Evolutionary conservation across 1,284 basidiomycete genomes (phyloP).

Genomic region (Naganishia cerealis): DNA sequence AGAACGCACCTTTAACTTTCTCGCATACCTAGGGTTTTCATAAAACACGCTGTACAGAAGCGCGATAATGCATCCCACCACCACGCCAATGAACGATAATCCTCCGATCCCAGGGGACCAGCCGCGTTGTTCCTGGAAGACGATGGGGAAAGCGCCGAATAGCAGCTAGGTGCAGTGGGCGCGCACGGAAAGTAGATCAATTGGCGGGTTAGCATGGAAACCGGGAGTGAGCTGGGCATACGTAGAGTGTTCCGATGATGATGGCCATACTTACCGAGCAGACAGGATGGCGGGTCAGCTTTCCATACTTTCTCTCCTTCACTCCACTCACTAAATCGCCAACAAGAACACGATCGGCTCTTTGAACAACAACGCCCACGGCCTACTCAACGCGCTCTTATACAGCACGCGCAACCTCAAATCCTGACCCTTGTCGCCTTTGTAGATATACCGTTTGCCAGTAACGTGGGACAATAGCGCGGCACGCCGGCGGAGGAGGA

Average conservation of each 20-base stretch:
- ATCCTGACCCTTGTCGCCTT: conserved; percentile 54
- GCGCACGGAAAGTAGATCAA: neutral
- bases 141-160: conserved; percentile 51
- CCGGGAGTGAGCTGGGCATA: conserved; percentile 27
- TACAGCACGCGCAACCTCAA: conserved; percentile 47
- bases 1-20: conserved; percentile 28
- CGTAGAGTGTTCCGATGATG: conserved; percentile 52
- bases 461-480: conserved; percentile 50
- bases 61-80: conserved; percentile 61
- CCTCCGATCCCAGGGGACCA: conserved; percentile 60
- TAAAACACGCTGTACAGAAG: conserved; percentile 59
- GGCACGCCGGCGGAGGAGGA: conserved; percentile 53
- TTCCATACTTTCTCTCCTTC: too few species aligned
- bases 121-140: conserved; percentile 45
- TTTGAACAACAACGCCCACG: conserved; percentile 55
- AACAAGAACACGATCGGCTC: conserved; percentile 57
- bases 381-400: conserved; percentile 53
- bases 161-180: conserved; percentile 38
- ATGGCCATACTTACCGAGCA: conserved; percentile 42
- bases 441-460: conserved; percentile 53
- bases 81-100: conserved; percentile 67
- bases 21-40: conserved; percentile 42
- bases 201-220: neutral
- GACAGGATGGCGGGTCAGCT: neutral
- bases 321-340: conserved; percentile 51